Conservation (phyloP, 2,329 filamentous ascomycete genomes). For the Cladophialophora psammophila region DNA sequence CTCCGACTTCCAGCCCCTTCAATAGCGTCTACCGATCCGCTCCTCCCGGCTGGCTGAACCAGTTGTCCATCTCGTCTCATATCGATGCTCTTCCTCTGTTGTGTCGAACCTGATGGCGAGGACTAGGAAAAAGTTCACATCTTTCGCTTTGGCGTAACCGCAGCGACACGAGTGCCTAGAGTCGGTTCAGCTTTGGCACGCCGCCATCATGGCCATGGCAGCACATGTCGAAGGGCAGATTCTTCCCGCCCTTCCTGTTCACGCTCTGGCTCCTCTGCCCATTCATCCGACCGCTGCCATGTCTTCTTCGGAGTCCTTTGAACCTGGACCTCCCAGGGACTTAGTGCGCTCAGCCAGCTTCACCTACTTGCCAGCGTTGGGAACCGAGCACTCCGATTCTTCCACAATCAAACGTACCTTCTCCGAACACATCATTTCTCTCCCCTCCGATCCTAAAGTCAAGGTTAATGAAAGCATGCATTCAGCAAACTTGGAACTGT, state of each 20-base stretch:
- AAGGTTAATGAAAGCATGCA: conserved; percentile 32
- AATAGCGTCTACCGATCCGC: conserved; percentile 15
- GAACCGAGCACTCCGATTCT: conserved; percentile 45
- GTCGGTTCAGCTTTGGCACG: background rate
- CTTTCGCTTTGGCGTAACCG: conserved; percentile 20
- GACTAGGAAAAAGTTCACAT: conserved; percentile 17
- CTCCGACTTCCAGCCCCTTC: conserved; percentile 3
- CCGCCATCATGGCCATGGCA: conserved; percentile 18
- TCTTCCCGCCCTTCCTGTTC: conserved; percentile 34
- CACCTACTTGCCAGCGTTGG: conserved; percentile 58
- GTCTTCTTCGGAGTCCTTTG: conserved; percentile 12
- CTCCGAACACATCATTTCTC: conserved; percentile 56
- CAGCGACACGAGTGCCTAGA: conserved; percentile 5
- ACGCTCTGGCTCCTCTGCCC: conserved; percentile 28
- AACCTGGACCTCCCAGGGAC: conserved; percentile 29
- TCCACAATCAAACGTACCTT: conserved; percentile 57
- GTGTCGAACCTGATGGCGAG: conserved; percentile 26
- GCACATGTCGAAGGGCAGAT: conserved; percentile 31
- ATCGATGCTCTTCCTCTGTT: conserved; percentile 11
- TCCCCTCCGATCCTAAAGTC: conserved; percentile 45
- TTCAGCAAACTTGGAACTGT: conserved; percentile 37
- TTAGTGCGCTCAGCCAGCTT: conserved; percentile 66
- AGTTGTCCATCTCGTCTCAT: conserved; percentile 6
- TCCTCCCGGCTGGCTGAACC: conserved; percentile 12
- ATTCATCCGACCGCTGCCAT: conserved; percentile 28